A percentile compares a stretch with the other conserved stretches of the same genome.
These are phyloP conservation scores for Proliferodiscus dingleyae DNA, from an alignment of 2,329 filamentous ascomycete genomes.

Conservation along the genomic window DNA sequence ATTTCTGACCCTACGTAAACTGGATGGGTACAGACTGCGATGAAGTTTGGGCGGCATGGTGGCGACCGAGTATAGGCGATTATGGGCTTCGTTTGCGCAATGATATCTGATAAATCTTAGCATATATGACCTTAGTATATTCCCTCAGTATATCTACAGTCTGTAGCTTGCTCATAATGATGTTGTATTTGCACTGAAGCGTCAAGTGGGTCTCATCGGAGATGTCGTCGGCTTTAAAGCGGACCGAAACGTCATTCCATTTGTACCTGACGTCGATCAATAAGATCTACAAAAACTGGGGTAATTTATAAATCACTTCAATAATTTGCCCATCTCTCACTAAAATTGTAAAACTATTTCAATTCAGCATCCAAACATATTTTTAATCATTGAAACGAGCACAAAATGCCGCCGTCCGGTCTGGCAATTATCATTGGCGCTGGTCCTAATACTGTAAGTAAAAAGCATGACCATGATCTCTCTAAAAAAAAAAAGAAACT, in stretches of 20 bases:
- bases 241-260: not conserved
- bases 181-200: not conserved
- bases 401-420: conserved; percentile 41
- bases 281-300: not conserved
- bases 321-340: not conserved
- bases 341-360: not conserved
- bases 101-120: no score
- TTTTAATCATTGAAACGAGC: not conserved
- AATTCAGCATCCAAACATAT: not conserved
- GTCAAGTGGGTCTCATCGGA: not conserved
- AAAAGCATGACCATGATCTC: not conserved
- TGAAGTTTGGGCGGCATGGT: no score
- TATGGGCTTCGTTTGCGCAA: no score
- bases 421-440: conserved; percentile 48
- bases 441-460: conserved; percentile 37
- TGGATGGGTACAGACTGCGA: no score
- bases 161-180: not conserved
- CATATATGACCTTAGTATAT: no score
- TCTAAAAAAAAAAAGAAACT: not conserved
- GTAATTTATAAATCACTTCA: not conserved
- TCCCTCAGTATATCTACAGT: no score
- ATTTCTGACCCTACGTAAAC: no score
- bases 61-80: no score
- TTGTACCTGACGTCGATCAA: not conserved
- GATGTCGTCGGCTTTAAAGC: not conserved